Evolutionary conservation across 805 yeast genomes (phyloP).

Genomic region (Suhomyces pyralidae): DNA sequence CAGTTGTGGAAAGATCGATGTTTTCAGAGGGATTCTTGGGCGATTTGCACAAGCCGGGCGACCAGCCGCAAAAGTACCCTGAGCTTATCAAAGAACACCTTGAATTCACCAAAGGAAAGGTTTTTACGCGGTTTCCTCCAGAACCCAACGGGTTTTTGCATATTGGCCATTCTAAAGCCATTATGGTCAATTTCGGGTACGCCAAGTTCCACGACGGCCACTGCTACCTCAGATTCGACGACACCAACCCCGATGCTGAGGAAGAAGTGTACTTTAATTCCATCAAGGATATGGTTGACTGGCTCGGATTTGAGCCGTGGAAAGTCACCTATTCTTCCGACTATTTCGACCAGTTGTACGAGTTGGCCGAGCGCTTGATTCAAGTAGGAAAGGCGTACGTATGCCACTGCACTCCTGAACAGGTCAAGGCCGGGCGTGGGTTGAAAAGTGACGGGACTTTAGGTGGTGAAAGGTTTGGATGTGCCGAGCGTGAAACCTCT

Average conservation of each 20-base stretch:
- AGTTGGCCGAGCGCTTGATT: constrained; percentile 81
- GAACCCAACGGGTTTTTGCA: constrained; percentile 98
- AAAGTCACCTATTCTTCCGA: constrained; percentile 94
- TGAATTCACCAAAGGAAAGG: constrained; percentile 74
- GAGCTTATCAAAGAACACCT: constrained; percentile 81
- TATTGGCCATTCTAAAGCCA: constrained; percentile 97
- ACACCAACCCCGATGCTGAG: constrained; percentile 98
- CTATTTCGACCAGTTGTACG: constrained; percentile 86
- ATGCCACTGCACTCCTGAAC: constrained; percentile 90
- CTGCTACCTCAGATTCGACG: constrained; percentile 93
- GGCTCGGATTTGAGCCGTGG: constrained; percentile 96
- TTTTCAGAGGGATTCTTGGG: constrained; percentile 95
- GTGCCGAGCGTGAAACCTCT: constrained; percentile 69
- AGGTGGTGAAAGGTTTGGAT: constrained; percentile 88
- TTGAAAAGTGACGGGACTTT: constrained; percentile 85
- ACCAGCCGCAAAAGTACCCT: constrained; percentile 85
- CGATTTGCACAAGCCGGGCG: constrained; percentile 92
- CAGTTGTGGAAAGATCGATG: constrained; percentile 58
- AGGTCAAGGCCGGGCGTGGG: constrained; percentile 88
- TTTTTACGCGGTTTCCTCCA: constrained; percentile 95
- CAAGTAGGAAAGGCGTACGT: constrained; percentile 75
- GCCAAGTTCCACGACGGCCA: constrained; percentile 84
- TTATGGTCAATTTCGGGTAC: constrained; percentile 96
- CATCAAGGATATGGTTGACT: constrained; percentile 76
- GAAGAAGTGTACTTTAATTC: constrained; percentile 87